A percentile compares a stretch with the other conserved stretches of the same genome.
phyloP scores from a whole-genome alignment of 768 basidiomycete genomes.

The Cyclocybe aegerita region DNA sequence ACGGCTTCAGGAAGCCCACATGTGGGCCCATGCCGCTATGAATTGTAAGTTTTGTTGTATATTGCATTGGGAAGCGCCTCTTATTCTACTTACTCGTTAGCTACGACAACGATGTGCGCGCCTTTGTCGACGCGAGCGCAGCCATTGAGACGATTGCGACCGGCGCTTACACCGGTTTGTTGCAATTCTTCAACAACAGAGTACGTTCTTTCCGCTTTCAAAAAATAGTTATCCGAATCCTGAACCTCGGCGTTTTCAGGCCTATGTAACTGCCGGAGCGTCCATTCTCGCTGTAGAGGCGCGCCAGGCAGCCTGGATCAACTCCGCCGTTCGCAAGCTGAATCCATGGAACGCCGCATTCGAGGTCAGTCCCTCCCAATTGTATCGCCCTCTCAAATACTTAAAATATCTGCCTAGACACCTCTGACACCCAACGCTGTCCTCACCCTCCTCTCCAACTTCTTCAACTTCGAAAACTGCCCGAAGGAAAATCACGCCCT shows the following conservation, averaged over 20 bases:
- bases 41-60: constrained; percentile 40
- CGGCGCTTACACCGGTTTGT: constrained; percentile 60
- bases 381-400: neutral
- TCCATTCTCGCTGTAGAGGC: constrained; percentile 62
- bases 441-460: constrained; percentile 37
- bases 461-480: constrained; percentile 55
- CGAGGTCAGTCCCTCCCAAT: constrained; percentile 38
- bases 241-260: constrained; percentile 6
- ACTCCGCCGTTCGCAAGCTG: constrained; percentile 43
- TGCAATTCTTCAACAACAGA: constrained; percentile 43
- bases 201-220: constrained; percentile 18
- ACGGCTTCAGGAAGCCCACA: constrained; percentile 37
- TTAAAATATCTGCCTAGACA: constrained; percentile 24
- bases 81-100: constrained; percentile 1
- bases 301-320: constrained; percentile 65
- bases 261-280: constrained; percentile 51
- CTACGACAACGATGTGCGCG: constrained; percentile 42
- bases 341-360: constrained; percentile 60
- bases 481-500: constrained; percentile 49
- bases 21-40: constrained; percentile 57
- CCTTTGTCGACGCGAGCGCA: constrained; percentile 50
- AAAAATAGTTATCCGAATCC: neutral
- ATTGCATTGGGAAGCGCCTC: neutral
- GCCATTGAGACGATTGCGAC: constrained; percentile 56
- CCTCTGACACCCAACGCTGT: constrained; percentile 40